Conservation (phyloP, 1,139 yeast genomes). For the Williopsis jadinii region DNA sequence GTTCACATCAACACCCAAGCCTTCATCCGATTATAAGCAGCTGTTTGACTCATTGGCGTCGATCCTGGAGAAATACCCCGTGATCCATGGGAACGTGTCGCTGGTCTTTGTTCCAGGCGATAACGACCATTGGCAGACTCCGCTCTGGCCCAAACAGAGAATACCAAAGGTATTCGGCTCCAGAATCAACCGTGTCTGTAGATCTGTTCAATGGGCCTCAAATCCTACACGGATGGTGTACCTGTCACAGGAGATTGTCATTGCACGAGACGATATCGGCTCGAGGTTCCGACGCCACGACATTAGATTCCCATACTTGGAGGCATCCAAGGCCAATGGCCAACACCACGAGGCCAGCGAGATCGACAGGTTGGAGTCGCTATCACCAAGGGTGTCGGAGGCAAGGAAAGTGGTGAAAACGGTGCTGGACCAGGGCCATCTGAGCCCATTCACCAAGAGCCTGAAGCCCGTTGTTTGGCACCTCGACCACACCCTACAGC, state of each 20-base stretch:
- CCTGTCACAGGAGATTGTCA: conserved; percentile 73
- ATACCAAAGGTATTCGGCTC: conserved; percentile 68
- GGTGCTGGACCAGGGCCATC: conserved; percentile 75
- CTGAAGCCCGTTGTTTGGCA: conserved; percentile 64
- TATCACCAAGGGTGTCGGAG: conserved; percentile 40
- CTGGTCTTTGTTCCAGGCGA: conserved; percentile 78
- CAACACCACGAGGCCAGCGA: conserved; percentile 5
- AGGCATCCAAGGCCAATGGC: conserved; percentile 5
- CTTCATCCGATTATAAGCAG: conserved; percentile 56
- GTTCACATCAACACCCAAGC: conserved; percentile 54
- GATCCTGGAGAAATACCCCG: conserved; percentile 42
- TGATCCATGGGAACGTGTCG: conserved; percentile 35
- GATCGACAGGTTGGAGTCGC: conserved; percentile 23
- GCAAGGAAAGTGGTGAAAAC: conserved; percentile 76
- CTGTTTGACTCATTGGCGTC: conserved; percentile 67
- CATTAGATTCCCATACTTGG: conserved; percentile 40
- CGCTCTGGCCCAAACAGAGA: conserved; percentile 63
- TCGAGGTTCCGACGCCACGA: conserved; percentile 66
- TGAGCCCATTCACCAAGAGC: conserved; percentile 67
- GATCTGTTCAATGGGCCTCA: conserved; percentile 60
- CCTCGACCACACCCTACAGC: conserved; percentile 57
- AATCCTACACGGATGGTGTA: conserved; percentile 79
- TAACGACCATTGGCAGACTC: conserved; percentile 89
- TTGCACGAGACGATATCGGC: conserved; percentile 68
- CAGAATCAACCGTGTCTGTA: conserved; percentile 56